Conservation (phyloP, 1,284 basidiomycete genomes). For the Blastosporella zonata region DNA sequence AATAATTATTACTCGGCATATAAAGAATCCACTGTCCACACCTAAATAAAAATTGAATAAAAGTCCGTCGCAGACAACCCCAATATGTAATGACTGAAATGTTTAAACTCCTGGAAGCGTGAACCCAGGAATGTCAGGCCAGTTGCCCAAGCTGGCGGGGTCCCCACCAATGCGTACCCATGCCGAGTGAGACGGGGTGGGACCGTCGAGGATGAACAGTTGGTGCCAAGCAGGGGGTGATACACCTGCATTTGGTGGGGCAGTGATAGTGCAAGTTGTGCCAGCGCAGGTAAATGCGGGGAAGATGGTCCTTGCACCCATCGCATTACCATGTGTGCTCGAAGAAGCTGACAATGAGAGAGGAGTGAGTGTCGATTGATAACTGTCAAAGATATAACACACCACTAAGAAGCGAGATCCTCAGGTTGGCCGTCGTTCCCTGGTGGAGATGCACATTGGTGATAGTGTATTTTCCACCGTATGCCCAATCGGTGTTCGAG, state of each 20-base stretch:
- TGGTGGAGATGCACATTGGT: slow-evolving; percentile 51
- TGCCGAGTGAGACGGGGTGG: slow-evolving; percentile 65
- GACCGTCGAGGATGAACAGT: slow-evolving; percentile 69
- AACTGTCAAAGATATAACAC: slow-evolving; percentile 19
- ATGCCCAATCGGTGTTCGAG: slow-evolving; percentile 56
- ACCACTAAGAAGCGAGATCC: slow-evolving; percentile 64
- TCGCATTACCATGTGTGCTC: slow-evolving; percentile 76
- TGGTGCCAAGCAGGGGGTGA: slow-evolving; percentile 77
- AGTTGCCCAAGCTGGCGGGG: slow-evolving; percentile 61
- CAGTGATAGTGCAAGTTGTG: slow-evolving; percentile 61
- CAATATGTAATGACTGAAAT: not conserved
- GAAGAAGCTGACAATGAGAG: slow-evolving; percentile 49
- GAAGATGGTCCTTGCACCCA: slow-evolving; percentile 70
- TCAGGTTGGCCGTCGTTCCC: slow-evolving; percentile 53
- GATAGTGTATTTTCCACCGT: slow-evolving; percentile 50
- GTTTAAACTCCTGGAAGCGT: slow-evolving; percentile 46
- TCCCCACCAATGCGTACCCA: slow-evolving; percentile 78
- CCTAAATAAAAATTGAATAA: not conserved
- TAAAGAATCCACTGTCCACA: slow-evolving; percentile 5
- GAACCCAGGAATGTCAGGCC: slow-evolving; percentile 66
- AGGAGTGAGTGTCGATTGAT: not conserved
- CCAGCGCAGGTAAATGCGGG: slow-evolving; percentile 62
- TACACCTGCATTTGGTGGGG: slow-evolving; percentile 64
- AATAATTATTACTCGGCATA: not conserved
- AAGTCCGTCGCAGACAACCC: slow-evolving; percentile 9